These are phyloP conservation scores for Starmerella khaoyaiensis DNA, from an alignment of 805 yeast genomes.

Conservation along the genomic window DNA sequence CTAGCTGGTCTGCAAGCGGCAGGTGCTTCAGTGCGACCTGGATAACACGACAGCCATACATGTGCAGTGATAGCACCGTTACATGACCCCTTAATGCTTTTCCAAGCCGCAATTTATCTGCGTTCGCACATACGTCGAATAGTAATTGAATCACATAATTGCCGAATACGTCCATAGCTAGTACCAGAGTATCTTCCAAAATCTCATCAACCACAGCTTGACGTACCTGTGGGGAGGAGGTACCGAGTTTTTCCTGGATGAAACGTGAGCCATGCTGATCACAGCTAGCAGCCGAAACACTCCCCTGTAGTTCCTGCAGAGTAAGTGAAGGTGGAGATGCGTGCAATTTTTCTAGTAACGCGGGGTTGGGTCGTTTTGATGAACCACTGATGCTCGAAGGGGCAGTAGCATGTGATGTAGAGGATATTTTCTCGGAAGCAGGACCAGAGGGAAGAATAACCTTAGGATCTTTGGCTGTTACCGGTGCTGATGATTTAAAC, in stretches of 20 bases:
- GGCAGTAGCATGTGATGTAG: neutral
- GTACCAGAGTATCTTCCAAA: constrained; percentile 53
- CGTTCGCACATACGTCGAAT: constrained; percentile 65
- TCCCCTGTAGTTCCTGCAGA: constrained; percentile 68
- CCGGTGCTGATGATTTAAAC: too few relatives aligned
- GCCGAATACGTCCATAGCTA: constrained; percentile 95
- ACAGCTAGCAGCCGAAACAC: constrained; percentile 78
- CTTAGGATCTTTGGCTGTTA: neutral
- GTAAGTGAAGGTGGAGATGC: constrained; percentile 31
- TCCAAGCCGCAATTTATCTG: constrained; percentile 57
- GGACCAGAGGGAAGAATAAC: neutral
- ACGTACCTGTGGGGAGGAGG: constrained; percentile 53
- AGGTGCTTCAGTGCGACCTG: constrained; percentile 81
- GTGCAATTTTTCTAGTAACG: constrained; percentile 10
- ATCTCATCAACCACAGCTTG: constrained; percentile 77
- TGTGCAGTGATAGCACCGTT: constrained; percentile 66
- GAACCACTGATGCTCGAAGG: too few relatives aligned
- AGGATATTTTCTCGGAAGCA: neutral
- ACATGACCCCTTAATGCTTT: constrained; percentile 63
- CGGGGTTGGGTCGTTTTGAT: constrained; percentile 11
- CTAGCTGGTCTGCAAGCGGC: constrained; percentile 48
- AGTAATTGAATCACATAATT: constrained; percentile 92
- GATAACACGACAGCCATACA: constrained; percentile 97
- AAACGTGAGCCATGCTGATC: constrained; percentile 97
- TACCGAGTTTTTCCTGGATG: constrained; percentile 74